Conservation (phyloP, 1,284 basidiomycete genomes). For the Heimioporus retisporus region DNA sequence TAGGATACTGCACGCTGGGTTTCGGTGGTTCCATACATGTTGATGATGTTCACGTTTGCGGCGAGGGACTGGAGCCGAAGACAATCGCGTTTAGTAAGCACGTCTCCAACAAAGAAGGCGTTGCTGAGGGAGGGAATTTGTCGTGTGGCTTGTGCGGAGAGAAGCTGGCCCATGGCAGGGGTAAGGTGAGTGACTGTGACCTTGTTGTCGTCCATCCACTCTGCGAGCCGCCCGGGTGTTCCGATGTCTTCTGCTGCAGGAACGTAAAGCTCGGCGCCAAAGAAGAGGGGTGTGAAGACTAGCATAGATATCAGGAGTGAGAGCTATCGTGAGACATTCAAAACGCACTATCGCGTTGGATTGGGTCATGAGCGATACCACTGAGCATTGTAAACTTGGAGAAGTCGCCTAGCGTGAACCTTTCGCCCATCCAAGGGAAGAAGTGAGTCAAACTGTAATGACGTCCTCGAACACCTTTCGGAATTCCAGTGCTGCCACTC, state of each 20-base stretch:
- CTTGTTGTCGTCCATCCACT: conserved; percentile 97
- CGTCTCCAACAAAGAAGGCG: conserved; percentile 99
- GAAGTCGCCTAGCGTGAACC: conserved; percentile 81
- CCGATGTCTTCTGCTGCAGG: conserved; percentile 99
- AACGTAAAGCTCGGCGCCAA: conserved; percentile 96
- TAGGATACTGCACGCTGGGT: conserved; percentile 99
- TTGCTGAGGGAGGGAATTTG: conserved; percentile 90
- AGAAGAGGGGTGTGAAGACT: conserved; percentile 99
- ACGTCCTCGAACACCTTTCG: conserved; percentile 96
- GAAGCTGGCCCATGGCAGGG: conserved; percentile 98
- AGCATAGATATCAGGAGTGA: conserved; percentile 16
- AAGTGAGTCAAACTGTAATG: conserved; percentile 99
- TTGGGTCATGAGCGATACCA: conserved; percentile 99
- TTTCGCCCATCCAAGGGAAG: conserved; percentile 99
- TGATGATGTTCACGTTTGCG: conserved; percentile 94
- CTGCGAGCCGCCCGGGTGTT: conserved; percentile 95
- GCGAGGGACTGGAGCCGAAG: conserved; percentile 95
- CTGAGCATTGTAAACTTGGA: conserved; percentile 99
- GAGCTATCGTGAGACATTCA: conserved; percentile 7
- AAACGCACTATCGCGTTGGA: conserved; percentile 95
- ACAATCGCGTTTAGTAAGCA: conserved; percentile 99
- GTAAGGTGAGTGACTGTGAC: conserved; percentile 98
- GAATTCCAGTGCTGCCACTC: conserved; percentile 97
- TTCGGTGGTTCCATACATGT: conserved; percentile 99
- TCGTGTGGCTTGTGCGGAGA: conserved; percentile 94